Evolutionary conservation across 1,284 basidiomycete species (phyloP).

Genomic region (Athelia psychrophila): DNA sequence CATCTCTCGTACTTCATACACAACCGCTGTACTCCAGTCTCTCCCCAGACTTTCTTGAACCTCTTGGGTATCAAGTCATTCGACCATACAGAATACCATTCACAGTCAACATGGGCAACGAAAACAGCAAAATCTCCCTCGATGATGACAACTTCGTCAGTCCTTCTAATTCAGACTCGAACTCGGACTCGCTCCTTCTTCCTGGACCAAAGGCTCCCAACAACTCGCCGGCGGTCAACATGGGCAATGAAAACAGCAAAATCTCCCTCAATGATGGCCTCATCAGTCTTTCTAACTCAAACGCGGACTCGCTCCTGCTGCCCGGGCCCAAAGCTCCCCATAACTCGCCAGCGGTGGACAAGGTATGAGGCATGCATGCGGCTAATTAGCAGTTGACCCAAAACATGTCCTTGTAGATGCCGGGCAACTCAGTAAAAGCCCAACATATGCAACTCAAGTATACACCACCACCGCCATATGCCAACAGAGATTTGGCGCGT

Average conservation of each 20-base stretch:
- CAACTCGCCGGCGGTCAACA: neutral
- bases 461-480: too few relatives aligned
- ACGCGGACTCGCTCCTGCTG: neutral
- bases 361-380: neutral
- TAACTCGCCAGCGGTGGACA: neutral
- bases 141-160: neutral
- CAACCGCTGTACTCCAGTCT: too few relatives aligned
- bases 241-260: conserved; percentile 1
- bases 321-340: neutral
- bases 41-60: too few relatives aligned
- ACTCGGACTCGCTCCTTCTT: neutral
- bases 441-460: too few relatives aligned
- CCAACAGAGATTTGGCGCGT: too few relatives aligned
- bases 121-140: neutral
- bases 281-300: neutral
- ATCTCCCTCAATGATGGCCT: neutral
- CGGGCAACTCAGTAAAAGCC: too few relatives aligned
- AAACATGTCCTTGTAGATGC: too few relatives aligned
- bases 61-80: too few relatives aligned
- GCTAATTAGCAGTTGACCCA: too few relatives aligned
- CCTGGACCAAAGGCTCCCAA: neutral
- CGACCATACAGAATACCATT: too few relatives aligned
- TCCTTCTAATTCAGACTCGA: neutral
- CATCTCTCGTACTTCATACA: too few relatives aligned
- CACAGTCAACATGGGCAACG: neutral